Evolutionary conservation across 441 rosid genomes (phyloP).

Genomic region (Populus hybrid): DNA sequence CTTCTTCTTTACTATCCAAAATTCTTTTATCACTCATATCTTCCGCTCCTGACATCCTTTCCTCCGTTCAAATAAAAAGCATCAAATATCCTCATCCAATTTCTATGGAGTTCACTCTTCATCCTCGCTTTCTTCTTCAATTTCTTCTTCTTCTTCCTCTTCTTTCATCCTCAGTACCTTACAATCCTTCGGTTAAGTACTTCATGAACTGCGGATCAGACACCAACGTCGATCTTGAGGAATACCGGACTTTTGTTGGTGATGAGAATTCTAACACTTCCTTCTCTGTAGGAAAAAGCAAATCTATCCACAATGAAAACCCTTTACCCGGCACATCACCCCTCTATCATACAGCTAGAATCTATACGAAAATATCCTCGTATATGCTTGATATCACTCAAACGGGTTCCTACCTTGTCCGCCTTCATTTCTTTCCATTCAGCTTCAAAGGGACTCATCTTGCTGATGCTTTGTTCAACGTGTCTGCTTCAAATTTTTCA

Average conservation of each 20-base stretch:
- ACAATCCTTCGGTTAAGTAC: constrained; percentile 15
- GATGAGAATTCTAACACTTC: constrained; percentile 22
- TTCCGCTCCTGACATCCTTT: background rate
- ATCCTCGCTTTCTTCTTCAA: constrained; percentile 4
- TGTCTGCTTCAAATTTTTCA: constrained; percentile 27
- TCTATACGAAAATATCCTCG: constrained; percentile 15
- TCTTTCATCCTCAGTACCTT: constrained; percentile 3
- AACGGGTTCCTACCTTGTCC: constrained; percentile 31
- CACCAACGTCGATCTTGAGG: constrained; percentile 2
- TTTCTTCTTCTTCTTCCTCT: constrained; percentile 13
- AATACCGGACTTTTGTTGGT: constrained; percentile 21
- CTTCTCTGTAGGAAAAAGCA: constrained; percentile 5
- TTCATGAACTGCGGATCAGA: constrained; percentile 49
- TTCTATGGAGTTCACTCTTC: background rate
- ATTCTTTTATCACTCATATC: background rate
- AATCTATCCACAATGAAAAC: background rate
- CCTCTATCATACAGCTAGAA: constrained; percentile 44
- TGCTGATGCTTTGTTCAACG: constrained; percentile 30
- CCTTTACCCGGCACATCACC: constrained; percentile 4
- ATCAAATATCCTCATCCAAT: background rate
- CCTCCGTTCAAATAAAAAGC: background rate
- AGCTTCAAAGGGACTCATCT: constrained; percentile 20
- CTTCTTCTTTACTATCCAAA: no score
- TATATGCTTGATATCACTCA: constrained; percentile 28
- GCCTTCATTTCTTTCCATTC: constrained; percentile 47